phyloP scores from a whole-genome alignment of 495 filamentous ascomycete genomes.

The Aspergillus wentii region DNA sequence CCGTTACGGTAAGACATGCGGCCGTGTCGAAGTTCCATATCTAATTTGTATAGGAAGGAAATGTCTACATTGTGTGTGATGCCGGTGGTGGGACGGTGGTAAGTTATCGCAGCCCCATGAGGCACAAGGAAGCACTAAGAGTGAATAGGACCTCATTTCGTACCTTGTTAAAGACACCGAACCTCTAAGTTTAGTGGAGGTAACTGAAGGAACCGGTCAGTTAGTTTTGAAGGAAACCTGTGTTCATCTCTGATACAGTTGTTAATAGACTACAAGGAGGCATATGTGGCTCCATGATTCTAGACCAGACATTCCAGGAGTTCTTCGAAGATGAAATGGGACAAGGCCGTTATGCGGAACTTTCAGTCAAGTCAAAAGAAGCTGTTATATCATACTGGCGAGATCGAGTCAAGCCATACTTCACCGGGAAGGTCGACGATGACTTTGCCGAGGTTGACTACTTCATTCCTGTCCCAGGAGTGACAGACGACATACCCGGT shows the following conservation, averaged over 20 bases:
- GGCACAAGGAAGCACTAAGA: neutral
- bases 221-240: no score
- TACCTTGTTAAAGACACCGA: constrained; percentile 12
- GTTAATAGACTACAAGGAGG: no score
- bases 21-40: neutral
- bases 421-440: constrained; percentile 1
- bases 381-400: constrained; percentile 16
- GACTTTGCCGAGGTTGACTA: constrained; percentile 10
- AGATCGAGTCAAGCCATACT: constrained; percentile 18
- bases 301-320: constrained; percentile 46
- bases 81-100: constrained; percentile 59
- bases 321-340: constrained; percentile 33
- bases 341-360: neutral
- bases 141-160: constrained; percentile 42
- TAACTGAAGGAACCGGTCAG: constrained; percentile 21
- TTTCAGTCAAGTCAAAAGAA: constrained; percentile 9
- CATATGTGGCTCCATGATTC: constrained; percentile 51
- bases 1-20: constrained; percentile 11
- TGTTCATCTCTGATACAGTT: no score
- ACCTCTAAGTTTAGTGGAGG: constrained; percentile 12
- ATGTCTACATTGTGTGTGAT: constrained; percentile 51
- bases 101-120: constrained; percentile 10
- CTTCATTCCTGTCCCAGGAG: constrained; percentile 17
- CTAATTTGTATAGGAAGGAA: constrained; percentile 22
- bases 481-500: constrained; percentile 6